phyloP scores from a whole-genome alignment of 495 filamentous ascomycete genomes.

The Hypoxylon subgilvum region DNA sequence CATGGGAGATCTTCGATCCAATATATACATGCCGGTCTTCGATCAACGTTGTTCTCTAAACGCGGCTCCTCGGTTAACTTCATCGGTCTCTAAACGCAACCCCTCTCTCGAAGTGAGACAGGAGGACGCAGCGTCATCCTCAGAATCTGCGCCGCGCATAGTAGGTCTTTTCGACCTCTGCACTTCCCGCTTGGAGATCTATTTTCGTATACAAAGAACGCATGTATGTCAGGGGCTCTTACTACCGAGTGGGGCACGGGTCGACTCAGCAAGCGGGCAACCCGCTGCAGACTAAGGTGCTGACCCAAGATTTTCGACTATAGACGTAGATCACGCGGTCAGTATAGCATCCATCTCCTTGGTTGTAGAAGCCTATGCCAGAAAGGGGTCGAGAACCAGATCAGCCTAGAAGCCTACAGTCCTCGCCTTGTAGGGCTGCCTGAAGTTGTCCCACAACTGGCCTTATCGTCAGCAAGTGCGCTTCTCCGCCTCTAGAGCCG shows the following conservation, averaged over 20 bases:
- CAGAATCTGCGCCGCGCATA: background rate
- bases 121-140: background rate
- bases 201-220: background rate
- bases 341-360: background rate
- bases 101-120: background rate
- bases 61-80: background rate
- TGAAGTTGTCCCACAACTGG: background rate
- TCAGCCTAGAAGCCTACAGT: background rate
- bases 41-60: background rate
- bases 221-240: background rate
- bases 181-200: background rate
- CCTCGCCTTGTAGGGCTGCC: slow-evolving; percentile 26
- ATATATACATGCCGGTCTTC: background rate
- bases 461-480: slow-evolving; percentile 4
- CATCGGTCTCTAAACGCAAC: background rate
- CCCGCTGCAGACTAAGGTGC: slow-evolving; percentile 9
- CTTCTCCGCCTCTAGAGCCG: too few species aligned
- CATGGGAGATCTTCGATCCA: background rate
- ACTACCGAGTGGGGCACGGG: background rate
- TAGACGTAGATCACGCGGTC: slow-evolving; percentile 7
- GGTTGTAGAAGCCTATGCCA: background rate
- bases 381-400: background rate
- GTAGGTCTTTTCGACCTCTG: background rate
- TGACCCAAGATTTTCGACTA: slow-evolving; percentile 1
- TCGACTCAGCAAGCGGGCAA: slow-evolving; percentile 2